Base-by-base conservation (phyloP, 2,329 filamentous ascomycete species). In the Acrocalymma vagum region DNA sequence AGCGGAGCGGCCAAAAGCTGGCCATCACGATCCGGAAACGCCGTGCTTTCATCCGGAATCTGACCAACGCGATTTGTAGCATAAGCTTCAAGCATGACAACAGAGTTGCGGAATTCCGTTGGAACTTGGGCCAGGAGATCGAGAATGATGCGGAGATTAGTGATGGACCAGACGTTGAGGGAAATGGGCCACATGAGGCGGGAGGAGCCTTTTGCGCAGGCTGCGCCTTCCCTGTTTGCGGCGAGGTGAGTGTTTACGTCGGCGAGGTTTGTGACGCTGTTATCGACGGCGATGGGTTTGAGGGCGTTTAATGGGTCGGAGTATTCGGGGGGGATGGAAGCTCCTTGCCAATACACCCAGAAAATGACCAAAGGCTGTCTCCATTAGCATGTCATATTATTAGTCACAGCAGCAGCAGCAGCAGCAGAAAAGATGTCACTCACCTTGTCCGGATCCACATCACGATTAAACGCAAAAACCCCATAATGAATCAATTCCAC, bases 21-120 rank as follows among this genome's bases (percentile, higher is more conserved):
- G 1, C 44, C 41, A 13, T 39, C 36, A 22, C 59, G 43, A 16
- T 58, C 40, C 0, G 58, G 51, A 36, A 45, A 61, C 2, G 58
- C 55, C 5, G 52, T 60, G 22, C 45, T 53, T 7, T 51, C 42
- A 4, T 28, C 25, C 5, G 39, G 25, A 3, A 61, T 51, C 7
- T 48, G 25, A 3, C 33, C 20, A 2, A 61, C 49, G 9, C 50
- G 34, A 9, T 57, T 50, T 5, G 32, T 49, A 3, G 45, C 32
- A 17, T 53, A 63, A 5, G 30, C 49, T 31, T 62, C 58, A 4
- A 60, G 31, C 6, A 61, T 38, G 13, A 59, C 42, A 3, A 45
- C 36, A 0, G 47, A 50, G 6, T 20, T 34, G 11, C 41, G 36
- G 33, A 49, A 45, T 8, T 29, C 45, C 2, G 30, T 5, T n/a